A percentile compares a stretch with the other conserved stretches of the same genome.
Conservation (phyloP, 352 stramenopile genomes). For the Phytophthora rubi region DNA sequence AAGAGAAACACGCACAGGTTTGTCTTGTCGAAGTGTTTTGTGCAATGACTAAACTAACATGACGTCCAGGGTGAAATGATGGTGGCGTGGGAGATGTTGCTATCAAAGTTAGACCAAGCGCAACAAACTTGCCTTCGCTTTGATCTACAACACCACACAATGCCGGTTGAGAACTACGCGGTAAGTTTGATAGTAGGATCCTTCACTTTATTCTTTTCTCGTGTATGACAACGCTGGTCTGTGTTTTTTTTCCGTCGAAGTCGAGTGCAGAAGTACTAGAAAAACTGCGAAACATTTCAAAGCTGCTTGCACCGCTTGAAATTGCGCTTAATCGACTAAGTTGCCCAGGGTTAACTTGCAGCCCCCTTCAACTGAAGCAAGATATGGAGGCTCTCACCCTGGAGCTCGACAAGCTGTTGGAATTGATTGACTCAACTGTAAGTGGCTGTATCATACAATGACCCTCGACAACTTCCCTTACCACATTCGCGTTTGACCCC, state of each 20-base stretch:
- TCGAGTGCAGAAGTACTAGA: constrained; percentile 21
- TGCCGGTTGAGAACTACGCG: constrained; percentile 34
- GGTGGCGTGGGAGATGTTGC: constrained; percentile 45
- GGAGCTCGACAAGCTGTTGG: constrained; percentile 40
- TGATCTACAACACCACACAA: constrained; percentile 45
- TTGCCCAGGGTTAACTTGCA: constrained; percentile 34
- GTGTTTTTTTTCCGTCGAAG: constrained; percentile 1
- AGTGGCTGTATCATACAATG: background rate
- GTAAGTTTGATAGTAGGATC: constrained; percentile 34
- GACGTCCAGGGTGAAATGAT: constrained; percentile 49
- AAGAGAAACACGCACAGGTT: constrained; percentile 62
- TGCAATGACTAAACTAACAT: background rate
- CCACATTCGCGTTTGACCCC: too few species aligned
- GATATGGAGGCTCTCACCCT: constrained; percentile 37
- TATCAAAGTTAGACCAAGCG: constrained; percentile 58
- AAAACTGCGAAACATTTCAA: constrained; percentile 24
- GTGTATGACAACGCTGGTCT: background rate
- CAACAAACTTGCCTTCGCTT: constrained; percentile 50
- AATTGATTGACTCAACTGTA: constrained; percentile 17
- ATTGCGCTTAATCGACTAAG: constrained; percentile 46
- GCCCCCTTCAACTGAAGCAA: constrained; percentile 38
- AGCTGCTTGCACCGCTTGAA: constrained; percentile 40
- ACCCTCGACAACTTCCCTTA: too few species aligned
- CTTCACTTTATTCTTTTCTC: background rate
- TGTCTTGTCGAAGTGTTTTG: background rate